These are phyloP conservation scores for Sherardia arvensis DNA, from an alignment of 257 asterid species.

Conservation along the genomic window DNA sequence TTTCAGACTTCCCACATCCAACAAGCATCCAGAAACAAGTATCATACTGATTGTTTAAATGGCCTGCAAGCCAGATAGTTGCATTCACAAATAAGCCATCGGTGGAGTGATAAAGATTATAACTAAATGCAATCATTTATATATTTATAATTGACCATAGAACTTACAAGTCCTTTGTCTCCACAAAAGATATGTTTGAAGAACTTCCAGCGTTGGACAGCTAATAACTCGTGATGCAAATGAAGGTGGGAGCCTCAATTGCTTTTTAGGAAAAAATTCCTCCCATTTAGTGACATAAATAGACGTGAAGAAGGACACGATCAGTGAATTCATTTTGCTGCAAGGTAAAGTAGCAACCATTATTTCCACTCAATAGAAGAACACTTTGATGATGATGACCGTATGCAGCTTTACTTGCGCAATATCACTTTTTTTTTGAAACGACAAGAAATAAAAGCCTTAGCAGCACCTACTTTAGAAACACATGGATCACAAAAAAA, in stretches of 20 bases:
- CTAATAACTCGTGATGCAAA: constrained; percentile 51
- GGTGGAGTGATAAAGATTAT: neutral
- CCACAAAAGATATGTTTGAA: constrained; percentile 80
- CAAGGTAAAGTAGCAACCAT: constrained; percentile 24
- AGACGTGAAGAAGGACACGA: constrained; percentile 68
- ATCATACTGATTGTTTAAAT: constrained; percentile 46
- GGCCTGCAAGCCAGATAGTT: constrained; percentile 42
- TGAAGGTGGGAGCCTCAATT: constrained; percentile 51
- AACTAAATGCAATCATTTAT: neutral
- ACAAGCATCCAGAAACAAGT: constrained; percentile 71
- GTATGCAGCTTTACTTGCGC: neutral
- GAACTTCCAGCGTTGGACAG: constrained; percentile 78
- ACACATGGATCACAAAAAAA: neutral
- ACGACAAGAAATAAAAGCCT: no score
- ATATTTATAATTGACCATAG: neutral
- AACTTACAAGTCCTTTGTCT: constrained; percentile 66
- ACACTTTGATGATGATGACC: neutral
- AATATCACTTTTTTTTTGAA: no score
- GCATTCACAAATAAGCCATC: neutral
- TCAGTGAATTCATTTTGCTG: constrained; percentile 82
- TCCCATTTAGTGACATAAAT: constrained; percentile 65
- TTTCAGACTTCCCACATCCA: constrained; percentile 44
- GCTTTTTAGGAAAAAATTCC: constrained; percentile 41
- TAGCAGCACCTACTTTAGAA: no score
- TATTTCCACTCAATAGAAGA: constrained; percentile 3